Conservation (phyloP, 2,329 filamentous ascomycete genomes). For the Amauroascus verrucosus region DNA sequence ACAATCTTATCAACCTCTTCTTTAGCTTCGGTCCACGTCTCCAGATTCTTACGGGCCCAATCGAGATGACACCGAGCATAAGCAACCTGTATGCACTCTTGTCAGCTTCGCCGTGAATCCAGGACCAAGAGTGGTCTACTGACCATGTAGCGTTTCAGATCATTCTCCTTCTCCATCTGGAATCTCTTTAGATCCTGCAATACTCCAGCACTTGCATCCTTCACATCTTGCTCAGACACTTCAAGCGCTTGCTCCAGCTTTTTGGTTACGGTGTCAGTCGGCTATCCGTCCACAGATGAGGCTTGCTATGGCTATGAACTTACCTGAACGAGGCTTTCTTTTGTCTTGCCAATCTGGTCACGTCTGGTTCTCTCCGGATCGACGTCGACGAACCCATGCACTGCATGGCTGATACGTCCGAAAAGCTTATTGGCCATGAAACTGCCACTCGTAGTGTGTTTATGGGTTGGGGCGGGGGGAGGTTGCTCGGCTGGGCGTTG, state of each 20-base stretch:
- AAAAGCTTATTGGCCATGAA: slow-evolving; percentile 92
- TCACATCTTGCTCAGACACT: slow-evolving; percentile 82
- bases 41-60: slow-evolving; percentile 84
- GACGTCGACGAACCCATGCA: slow-evolving; percentile 91
- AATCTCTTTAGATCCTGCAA: slow-evolving; percentile 85
- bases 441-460: slow-evolving; percentile 72
- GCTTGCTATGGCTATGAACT: slow-evolving; percentile 7
- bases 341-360: slow-evolving; percentile 91
- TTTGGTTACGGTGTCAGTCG: slow-evolving; percentile 17
- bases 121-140: slow-evolving; percentile 28
- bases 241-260: slow-evolving; percentile 85
- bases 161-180: slow-evolving; percentile 90
- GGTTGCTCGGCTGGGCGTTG: slow-evolving; percentile 29
- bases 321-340: slow-evolving; percentile 64
- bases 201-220: slow-evolving; percentile 80
- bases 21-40: slow-evolving; percentile 85
- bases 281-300: background rate
- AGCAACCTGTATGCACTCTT: slow-evolving; percentile 53
- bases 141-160: slow-evolving; percentile 92
- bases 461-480: slow-evolving; percentile 47
- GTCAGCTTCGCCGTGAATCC: background rate
- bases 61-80: slow-evolving; percentile 89
- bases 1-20: slow-evolving; percentile 80
- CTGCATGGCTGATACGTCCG: slow-evolving; percentile 85
- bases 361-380: slow-evolving; percentile 87